These are phyloP conservation scores for Gynostemma pentaphyllum DNA, from an alignment of 306 rosid genomes.

Conservation along the genomic window DNA sequence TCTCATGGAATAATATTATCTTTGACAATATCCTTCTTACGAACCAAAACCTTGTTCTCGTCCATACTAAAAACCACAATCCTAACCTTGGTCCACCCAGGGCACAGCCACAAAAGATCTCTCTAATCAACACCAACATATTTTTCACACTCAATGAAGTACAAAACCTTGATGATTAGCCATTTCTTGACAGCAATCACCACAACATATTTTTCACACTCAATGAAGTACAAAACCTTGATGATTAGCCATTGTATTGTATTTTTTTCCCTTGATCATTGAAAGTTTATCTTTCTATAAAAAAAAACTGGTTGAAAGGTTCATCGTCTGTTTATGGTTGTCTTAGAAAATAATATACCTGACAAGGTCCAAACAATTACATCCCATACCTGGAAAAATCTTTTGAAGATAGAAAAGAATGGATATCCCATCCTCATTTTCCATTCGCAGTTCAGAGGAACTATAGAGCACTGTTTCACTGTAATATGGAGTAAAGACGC, in stretches of 20 bases:
- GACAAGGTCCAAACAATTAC: neutral
- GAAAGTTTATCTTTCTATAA: no score
- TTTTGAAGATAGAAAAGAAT: slow-evolving; percentile 90
- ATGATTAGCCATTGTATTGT: no score
- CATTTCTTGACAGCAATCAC: neutral
- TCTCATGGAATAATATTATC: no score
- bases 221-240: neutral
- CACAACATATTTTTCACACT: neutral
- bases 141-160: no score
- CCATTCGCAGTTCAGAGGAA: slow-evolving; percentile 63
- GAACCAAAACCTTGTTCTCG: no score
- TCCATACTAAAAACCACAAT: no score
- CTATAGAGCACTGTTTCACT: slow-evolving; percentile 95
- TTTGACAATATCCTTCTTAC: no score
- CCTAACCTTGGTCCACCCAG: no score
- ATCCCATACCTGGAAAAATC: slow-evolving; percentile 76
- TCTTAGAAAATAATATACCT: neutral
- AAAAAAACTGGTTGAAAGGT: neutral
- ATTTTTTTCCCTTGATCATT: no score
- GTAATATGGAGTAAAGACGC: slow-evolving; percentile 97
- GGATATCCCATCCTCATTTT: slow-evolving; percentile 95
- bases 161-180: neutral
- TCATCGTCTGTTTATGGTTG: neutral
- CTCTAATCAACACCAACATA: no score
- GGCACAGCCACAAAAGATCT: no score